Evolutionary conservation across 352 stramenopile species (phyloP).

Genomic region (Phytophthora fragariae): DNA sequence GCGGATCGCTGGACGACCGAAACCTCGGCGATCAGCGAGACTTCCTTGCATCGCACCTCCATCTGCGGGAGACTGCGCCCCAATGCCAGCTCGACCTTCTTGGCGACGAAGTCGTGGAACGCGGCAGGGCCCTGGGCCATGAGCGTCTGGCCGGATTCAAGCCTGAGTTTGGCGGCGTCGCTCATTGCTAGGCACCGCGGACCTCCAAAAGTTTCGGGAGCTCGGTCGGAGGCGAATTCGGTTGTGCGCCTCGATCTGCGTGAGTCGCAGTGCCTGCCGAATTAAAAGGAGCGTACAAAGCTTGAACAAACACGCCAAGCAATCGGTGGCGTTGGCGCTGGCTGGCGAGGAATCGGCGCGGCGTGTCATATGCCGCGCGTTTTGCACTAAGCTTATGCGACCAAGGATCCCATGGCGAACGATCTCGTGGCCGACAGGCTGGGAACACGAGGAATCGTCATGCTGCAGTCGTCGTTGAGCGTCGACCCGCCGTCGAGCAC

Average conservation of each 20-base stretch:
- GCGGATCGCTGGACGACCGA: slow-evolving; percentile 14
- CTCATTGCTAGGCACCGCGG: not conserved
- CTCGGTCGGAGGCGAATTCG: slow-evolving; percentile 4
- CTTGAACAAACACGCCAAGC: slow-evolving; percentile 16
- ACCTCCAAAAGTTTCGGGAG: not conserved
- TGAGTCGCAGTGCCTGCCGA: not conserved
- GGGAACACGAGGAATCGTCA: not conserved
- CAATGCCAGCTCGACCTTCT: slow-evolving; percentile 29
- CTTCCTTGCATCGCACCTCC: slow-evolving; percentile 45
- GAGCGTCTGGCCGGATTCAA: slow-evolving; percentile 18
- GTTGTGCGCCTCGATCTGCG: slow-evolving; percentile 14
- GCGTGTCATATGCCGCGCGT: slow-evolving; percentile 20
- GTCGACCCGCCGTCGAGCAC: not conserved
- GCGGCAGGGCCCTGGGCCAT: slow-evolving; percentile 29
- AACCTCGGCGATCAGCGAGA: slow-evolving; percentile 38
- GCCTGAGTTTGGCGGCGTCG: slow-evolving; percentile 4
- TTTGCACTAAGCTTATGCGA: slow-evolving; percentile 13
- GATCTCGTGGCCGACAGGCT: slow-evolving; percentile 16
- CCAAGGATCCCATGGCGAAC: slow-evolving; percentile 16
- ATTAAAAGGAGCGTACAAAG: slow-evolving; percentile 24
- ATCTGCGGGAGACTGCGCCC: slow-evolving; percentile 35
- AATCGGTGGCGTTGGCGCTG: not conserved
- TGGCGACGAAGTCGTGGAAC: slow-evolving; percentile 35
- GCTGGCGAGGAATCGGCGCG: slow-evolving; percentile 16
- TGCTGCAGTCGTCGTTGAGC: not conserved